Evolutionary conservation across 768 basidiomycete species (phyloP).

Genomic region (Leccinum incarnatum): DNA sequence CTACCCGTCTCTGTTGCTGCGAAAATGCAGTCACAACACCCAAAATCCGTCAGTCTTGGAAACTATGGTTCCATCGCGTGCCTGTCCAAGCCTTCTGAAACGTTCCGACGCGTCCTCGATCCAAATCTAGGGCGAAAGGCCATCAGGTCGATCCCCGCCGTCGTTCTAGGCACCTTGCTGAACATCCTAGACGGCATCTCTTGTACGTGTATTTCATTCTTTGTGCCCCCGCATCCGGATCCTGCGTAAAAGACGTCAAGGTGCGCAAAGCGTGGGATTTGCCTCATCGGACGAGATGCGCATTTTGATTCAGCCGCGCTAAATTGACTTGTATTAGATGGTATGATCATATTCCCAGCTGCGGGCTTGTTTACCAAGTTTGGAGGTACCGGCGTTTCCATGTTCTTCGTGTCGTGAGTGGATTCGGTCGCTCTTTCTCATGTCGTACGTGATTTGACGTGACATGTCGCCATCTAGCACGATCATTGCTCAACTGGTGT

Average conservation of each 20-base stretch:
- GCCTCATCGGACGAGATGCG: neutral
- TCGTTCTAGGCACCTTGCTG: constrained; percentile 77
- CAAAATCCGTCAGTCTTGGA: neutral
- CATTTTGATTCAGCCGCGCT: neutral
- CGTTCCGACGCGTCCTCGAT: constrained; percentile 8
- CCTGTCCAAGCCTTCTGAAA: constrained; percentile 8
- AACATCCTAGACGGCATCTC: constrained; percentile 94
- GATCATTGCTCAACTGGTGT: constrained; percentile 78
- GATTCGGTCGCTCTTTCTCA: neutral
- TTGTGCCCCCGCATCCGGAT: neutral
- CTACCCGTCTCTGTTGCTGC: neutral
- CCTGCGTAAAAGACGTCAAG: constrained; percentile 6
- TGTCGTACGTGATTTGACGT: neutral
- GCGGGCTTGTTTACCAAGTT: constrained; percentile 75
- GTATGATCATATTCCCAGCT: constrained; percentile 94
- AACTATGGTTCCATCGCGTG: constrained; percentile 13
- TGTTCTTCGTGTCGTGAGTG: constrained; percentile 85
- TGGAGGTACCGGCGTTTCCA: constrained; percentile 88
- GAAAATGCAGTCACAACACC: constrained; percentile 9
- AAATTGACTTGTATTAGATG: constrained; percentile 49
- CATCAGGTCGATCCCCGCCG: constrained; percentile 67
- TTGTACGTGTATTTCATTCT: constrained; percentile 48
- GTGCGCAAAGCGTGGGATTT: neutral
- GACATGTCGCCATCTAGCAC: constrained; percentile 40
- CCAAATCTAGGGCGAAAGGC: constrained; percentile 19